phyloP scores from a whole-genome alignment of 2,329 filamentous ascomycete species.

The Alternaria consortialis region DNA sequence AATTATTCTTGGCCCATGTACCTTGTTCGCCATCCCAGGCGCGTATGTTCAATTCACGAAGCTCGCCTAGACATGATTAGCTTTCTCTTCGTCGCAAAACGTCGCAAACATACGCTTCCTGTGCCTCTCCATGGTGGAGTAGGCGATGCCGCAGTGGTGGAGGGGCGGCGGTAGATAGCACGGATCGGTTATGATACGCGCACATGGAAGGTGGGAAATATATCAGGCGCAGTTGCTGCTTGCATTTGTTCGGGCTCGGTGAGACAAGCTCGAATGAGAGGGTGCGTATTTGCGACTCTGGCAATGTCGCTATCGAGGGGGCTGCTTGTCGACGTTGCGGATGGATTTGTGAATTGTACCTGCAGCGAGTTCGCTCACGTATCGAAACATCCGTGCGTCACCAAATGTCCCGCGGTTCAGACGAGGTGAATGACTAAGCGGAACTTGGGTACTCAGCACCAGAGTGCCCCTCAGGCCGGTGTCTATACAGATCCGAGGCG shows the following conservation, averaged over 20 bases:
- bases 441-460: constrained; percentile 6
- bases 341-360: constrained; percentile 31
- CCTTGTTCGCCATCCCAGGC: constrained; percentile 91
- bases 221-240: constrained; percentile 44
- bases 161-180: constrained; percentile 46
- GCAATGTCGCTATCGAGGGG: constrained; percentile 22
- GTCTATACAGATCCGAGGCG: too few relatives aligned
- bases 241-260: constrained; percentile 46
- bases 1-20: constrained; percentile 53
- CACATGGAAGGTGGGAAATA: constrained; percentile 47
- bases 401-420: constrained; percentile 19
- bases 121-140: constrained; percentile 58
- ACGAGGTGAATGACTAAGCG: constrained; percentile 20
- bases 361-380: constrained; percentile 33
- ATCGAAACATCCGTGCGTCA: constrained; percentile 26
- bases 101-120: constrained; percentile 55
- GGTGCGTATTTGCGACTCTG: constrained; percentile 25
- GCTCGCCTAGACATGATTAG: constrained; percentile 71
- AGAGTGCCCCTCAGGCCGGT: not conserved
- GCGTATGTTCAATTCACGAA: constrained; percentile 85
- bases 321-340: constrained; percentile 10
- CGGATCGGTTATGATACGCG: constrained; percentile 45
- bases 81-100: not conserved
- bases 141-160: constrained; percentile 42
- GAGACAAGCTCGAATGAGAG: constrained; percentile 32